phyloP scores from a whole-genome alignment of 352 stramenopile genomes.

The Pythium myriotylum region DNA sequence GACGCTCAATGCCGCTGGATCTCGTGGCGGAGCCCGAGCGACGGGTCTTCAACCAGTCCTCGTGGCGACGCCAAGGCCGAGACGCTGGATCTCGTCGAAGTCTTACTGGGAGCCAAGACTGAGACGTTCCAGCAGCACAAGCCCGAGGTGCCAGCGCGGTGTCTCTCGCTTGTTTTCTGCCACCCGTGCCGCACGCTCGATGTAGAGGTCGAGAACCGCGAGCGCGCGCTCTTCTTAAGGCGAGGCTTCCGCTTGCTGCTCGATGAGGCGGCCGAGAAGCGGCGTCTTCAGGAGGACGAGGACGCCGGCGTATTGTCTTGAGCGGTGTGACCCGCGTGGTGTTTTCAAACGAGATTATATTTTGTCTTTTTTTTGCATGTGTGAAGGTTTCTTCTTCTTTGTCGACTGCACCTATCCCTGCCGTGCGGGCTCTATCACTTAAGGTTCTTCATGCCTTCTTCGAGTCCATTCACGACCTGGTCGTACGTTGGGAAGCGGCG shows the following conservation, averaged over 20 bases:
- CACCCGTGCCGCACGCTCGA: conserved; percentile 73
- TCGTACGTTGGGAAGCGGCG: conserved; percentile 82
- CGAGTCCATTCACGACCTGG: conserved; percentile 72
- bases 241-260: conserved; percentile 63
- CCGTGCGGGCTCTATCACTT: conserved; percentile 14
- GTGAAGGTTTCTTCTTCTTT: too few species aligned
- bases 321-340: too few species aligned
- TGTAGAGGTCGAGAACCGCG: conserved; percentile 54
- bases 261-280: conserved; percentile 45
- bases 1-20: conserved; percentile 60
- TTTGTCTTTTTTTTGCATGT: conserved; percentile 3
- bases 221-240: conserved; percentile 48
- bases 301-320: background rate
- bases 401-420: too few species aligned
- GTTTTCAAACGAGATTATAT: background rate
- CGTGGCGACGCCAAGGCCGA: conserved; percentile 52
- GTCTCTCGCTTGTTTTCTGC: conserved; percentile 73
- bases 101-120: conserved; percentile 48
- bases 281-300: conserved; percentile 14
- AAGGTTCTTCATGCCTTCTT: conserved; percentile 55
- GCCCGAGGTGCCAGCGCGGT: conserved; percentile 37
- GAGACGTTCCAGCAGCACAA: conserved; percentile 48
- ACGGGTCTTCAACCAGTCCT: conserved; percentile 32
- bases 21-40: conserved; percentile 48
- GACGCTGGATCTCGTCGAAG: conserved; percentile 52